phyloP scores from a whole-genome alignment of 106 monocot genomes.

The Allium cepa region DNA sequence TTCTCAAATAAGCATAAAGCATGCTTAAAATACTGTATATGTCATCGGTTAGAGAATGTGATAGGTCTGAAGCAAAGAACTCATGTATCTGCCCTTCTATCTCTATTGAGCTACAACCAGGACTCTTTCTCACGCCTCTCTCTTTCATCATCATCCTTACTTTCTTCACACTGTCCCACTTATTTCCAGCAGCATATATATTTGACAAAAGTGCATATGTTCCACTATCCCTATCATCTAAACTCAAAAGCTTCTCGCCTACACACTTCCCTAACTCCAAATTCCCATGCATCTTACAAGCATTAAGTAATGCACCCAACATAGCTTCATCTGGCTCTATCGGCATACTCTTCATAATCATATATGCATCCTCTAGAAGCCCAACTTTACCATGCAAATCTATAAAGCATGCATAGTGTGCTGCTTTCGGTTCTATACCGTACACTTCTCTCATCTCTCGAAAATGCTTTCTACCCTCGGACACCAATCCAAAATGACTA shows the following conservation, averaged over 20 bases:
- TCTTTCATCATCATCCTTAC: conserved; percentile 52
- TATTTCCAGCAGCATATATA: conserved; percentile 39
- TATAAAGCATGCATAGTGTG: conserved; percentile 65
- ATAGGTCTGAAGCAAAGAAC: conserved; percentile 43
- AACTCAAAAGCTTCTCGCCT: conserved; percentile 34
- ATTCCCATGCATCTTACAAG: conserved; percentile 55
- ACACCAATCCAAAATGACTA: conserved; percentile 47
- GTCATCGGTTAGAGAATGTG: conserved; percentile 34
- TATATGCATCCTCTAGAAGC: conserved; percentile 48
- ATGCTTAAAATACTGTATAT: conserved; percentile 29
- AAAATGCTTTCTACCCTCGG: conserved; percentile 46
- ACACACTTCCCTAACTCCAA: conserved; percentile 37
- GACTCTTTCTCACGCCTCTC: conserved; percentile 50
- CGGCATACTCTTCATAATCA: conserved; percentile 41
- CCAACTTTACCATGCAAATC: conserved; percentile 53
- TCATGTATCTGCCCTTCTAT: conserved; percentile 46
- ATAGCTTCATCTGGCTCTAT: conserved; percentile 39
- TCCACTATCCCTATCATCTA: conserved; percentile 56
- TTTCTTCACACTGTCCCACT: conserved; percentile 49
- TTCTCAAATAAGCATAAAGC: conserved; percentile 27
- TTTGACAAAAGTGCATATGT: conserved; percentile 46
- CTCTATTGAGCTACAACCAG: conserved; percentile 53
- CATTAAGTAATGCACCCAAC: conserved; percentile 71
- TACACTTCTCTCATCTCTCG: conserved; percentile 35
- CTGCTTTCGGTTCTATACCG: conserved; percentile 35